phyloP scores from a whole-genome alignment of 1,284 basidiomycete genomes.

The Inonotus hispidus region DNA sequence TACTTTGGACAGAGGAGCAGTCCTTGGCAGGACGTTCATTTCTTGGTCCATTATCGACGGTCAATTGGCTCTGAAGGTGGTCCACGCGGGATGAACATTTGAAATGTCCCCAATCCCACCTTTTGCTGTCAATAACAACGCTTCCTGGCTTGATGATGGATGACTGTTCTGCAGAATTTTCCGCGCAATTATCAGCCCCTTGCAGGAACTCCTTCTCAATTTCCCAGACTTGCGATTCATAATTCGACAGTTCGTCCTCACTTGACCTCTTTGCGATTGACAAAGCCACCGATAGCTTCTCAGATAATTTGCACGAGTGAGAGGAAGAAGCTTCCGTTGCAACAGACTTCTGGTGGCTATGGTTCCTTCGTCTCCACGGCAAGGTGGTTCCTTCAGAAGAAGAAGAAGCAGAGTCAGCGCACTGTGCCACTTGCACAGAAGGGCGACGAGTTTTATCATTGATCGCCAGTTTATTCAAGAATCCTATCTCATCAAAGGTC shows the following conservation, averaged over 20 bases:
- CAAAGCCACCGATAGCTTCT: background rate
- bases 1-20: background rate
- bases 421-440: background rate
- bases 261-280: background rate
- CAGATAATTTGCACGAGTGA: background rate
- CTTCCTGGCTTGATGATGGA: constrained; percentile 20
- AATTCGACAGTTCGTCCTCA: constrained; percentile 12
- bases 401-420: background rate
- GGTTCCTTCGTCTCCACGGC: background rate
- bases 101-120: constrained; percentile 22
- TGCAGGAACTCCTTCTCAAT: constrained; percentile 45
- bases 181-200: constrained; percentile 18
- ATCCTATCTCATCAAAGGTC: constrained; percentile 47
- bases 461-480: constrained; percentile 34
- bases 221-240: constrained; percentile 57
- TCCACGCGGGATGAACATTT: background rate
- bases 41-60: background rate
- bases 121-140: constrained; percentile 25
- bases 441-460: background rate
- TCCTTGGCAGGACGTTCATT: background rate
- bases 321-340: background rate
- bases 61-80: background rate
- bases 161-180: constrained; percentile 15
- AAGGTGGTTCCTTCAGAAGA: background rate
- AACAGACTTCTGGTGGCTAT: background rate